These are phyloP conservation scores for Hydrangea macrophylla DNA, from an alignment of 148 eudicot species.

Conservation along the genomic window DNA sequence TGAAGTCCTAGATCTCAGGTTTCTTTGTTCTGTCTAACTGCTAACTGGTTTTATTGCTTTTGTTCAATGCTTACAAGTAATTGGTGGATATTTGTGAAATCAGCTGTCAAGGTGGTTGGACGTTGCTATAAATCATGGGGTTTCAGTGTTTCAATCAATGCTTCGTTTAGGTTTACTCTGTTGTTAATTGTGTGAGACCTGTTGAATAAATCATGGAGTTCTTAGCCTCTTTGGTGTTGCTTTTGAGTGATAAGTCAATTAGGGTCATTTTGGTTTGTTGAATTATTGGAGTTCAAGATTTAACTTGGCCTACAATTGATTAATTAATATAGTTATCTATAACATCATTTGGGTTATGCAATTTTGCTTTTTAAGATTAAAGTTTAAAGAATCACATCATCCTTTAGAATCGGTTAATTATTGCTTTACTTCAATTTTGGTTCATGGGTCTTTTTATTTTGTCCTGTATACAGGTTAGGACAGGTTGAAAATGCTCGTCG, in stretches of 20 bases:
- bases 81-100: slow-evolving; percentile 7
- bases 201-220: neutral
- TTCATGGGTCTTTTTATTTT: slow-evolving; percentile 5
- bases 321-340: neutral
- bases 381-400: neutral
- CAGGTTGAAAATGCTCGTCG: slow-evolving; percentile 54
- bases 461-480: slow-evolving; percentile 45
- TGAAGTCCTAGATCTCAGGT: neutral
- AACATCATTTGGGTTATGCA: neutral
- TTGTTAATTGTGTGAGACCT: neutral
- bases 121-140: neutral
- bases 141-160: no score
- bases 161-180: neutral
- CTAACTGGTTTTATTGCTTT: slow-evolving; percentile 6
- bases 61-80: slow-evolving; percentile 13
- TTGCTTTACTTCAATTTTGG: neutral
- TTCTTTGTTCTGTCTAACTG: neutral
- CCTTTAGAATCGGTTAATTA: no score
- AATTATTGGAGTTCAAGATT: neutral
- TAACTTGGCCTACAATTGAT: neutral
- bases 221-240: neutral
- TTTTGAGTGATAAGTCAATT: neutral
- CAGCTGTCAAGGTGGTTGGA: slow-evolving; percentile 11
- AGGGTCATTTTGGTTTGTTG: neutral
- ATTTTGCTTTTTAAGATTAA: neutral